Base-by-base conservation (phyloP, 2,329 filamentous ascomycete genomes). In the Ophiosphaerella herpotricha region DNA sequence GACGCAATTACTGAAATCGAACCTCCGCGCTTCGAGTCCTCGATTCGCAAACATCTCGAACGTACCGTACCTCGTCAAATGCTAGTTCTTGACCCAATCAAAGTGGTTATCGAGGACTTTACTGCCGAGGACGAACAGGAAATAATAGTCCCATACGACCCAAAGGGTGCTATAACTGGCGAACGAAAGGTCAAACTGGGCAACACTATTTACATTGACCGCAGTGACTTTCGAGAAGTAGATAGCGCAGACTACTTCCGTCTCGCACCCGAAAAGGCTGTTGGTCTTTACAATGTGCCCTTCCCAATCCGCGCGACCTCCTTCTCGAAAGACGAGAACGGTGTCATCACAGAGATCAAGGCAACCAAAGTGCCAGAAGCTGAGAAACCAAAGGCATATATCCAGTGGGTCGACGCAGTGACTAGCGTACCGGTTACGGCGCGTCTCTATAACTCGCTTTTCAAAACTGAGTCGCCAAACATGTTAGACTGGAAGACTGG, bases 41-140 rank as follows among this genome's bases (percentile, higher is more conserved):
- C 85, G 0, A 85, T 97, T 52, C 86, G 93, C 18, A 86, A 86
- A 57, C 95, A 96, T 70, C 85, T 97, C 12, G 93, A 97, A 72
- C 84, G 84, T 41, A 91, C 90, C 0, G 91, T 96, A 0, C 92
- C 93, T 2, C 86, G 93, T 23, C 81, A 97, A 11, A 94, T 95
- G 88, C 81, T 97, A 26, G 85, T 97, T 2, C 82, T 96, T 16
- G 91, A 97, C 59, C 93, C 93, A 0, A 78, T 97, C 39, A 87
- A 85, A 31, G 85, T 97, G 11, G 79, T 90, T 26, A 91, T 97
- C 51, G 89, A 94, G 59, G 89, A 93, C 63, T 80, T 89, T n/a
- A 58, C 63, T 0, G 82, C 86, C 12, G 87, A 89, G 46, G 80
- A 88, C 43, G 84, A 89, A 50, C 81, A 85, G 57, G 82, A 88